Percentiles rank a stretch among this genome's conserved stretches.
Evolutionary conservation across 2,329 filamentous ascomycete species (phyloP).

Genomic region (Thielaviopsis ethacetica): DNA sequence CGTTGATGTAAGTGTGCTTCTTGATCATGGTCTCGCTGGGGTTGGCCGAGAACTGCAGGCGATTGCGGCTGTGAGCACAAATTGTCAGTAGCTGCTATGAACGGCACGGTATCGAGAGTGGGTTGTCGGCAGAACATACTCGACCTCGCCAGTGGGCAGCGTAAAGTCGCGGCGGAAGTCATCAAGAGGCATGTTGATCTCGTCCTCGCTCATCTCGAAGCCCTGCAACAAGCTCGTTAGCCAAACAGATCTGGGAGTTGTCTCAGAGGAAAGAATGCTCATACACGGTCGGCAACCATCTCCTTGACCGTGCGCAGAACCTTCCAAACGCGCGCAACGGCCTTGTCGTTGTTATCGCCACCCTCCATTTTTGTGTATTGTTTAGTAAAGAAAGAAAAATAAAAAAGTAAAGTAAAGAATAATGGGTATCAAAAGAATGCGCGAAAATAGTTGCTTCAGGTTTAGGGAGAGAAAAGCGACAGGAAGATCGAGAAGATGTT

Average conservation of each 20-base stretch:
- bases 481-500: background rate
- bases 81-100: background rate
- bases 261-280: constrained; percentile 18
- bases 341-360: constrained; percentile 26
- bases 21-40: constrained; percentile 71
- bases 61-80: constrained; percentile 44
- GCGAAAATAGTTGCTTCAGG: background rate
- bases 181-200: constrained; percentile 74
- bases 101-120: constrained; percentile 1
- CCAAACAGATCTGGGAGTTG: background rate
- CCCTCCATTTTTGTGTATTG: constrained; percentile 21
- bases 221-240: constrained; percentile 38
- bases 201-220: constrained; percentile 79
- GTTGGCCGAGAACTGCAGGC: constrained; percentile 75
- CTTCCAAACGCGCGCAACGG: constrained; percentile 65
- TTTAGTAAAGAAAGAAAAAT: background rate
- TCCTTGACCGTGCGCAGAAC: constrained; percentile 87
- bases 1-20: constrained; percentile 50
- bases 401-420: background rate
- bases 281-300: constrained; percentile 82
- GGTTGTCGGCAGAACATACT: constrained; percentile 36
- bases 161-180: constrained; percentile 60
- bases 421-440: background rate
- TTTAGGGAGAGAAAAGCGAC: background rate
- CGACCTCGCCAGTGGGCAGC: constrained; percentile 54